Base-by-base conservation (phyloP, 2,329 filamentous ascomycete species). In the Cladosporium sp. region DNA sequence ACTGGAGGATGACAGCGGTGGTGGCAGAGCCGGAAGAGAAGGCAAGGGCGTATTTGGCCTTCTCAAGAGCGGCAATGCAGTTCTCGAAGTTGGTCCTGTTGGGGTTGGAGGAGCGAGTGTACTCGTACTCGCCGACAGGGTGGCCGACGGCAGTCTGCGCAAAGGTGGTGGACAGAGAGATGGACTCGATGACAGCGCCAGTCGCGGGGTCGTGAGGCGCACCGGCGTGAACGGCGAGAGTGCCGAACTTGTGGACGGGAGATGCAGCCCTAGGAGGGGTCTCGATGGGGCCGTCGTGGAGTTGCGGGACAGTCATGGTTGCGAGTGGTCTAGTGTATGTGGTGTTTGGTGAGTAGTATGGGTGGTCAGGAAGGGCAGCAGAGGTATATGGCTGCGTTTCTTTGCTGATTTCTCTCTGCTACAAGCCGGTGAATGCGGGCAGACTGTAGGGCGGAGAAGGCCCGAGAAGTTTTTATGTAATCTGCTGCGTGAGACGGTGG, bases 161-260 rank as follows among this genome's bases (percentile, higher is more conserved):
- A 72, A 93, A 99, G 5, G 94, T 99, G 15, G 94, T 97, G 22
- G 92, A 96, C 22, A 99, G 85, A 9, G 93, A 97, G 74, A 99
- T 97, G 67, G 94, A 79, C 76, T 94, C 91, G 73, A 99, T 99
- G 69, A 99, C 94, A 66, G 94, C 94, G 64, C 94, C 94, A 22
- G 93, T 99, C 40, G 84, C 80, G 50, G 93, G 89, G 77, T 99
- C 94, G 74, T 95, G 90, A 68, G 90, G 90, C 43, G 91, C 84
- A 62, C 94, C 94, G 63, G 93, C 92, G 76, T 99, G 94, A 19
- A 99, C 94, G 59, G 94, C 94, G 62, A 95, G 84, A 50, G 94
- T 99, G 62, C 91, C 94, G 76, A 99, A 97, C 63, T 85, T 82
- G 74, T 91, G 87, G 59, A 87, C 82, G 64, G 90, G 89, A 45